Conservation (phyloP, 192 early-diverging fungal genomes). For the Fimicolochytrium jonesii region DNA sequence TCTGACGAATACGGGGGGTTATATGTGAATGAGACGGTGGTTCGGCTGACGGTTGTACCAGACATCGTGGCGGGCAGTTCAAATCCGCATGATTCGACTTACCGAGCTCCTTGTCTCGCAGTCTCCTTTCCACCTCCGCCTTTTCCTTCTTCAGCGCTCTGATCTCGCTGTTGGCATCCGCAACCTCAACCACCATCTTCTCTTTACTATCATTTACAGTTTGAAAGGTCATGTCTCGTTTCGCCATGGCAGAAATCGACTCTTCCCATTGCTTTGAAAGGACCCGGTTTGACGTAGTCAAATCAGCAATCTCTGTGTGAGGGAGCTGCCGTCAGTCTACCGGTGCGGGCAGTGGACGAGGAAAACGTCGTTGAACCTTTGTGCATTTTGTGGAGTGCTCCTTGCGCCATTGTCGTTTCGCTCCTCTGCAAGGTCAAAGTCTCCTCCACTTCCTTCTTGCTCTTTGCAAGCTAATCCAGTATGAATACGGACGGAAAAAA, state of each 20-base stretch:
- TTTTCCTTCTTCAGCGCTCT: conserved; percentile 29
- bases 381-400: conserved; percentile 40
- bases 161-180: conserved; percentile 21
- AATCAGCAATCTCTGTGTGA: conserved; percentile 29
- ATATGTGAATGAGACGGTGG: too few species aligned
- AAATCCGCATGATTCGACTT: too few species aligned
- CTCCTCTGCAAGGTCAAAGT: conserved; percentile 36
- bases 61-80: too few species aligned
- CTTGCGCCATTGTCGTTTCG: conserved; percentile 40
- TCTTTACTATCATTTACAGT: conserved; percentile 29
- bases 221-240: conserved; percentile 43
- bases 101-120: conserved; percentile 40
- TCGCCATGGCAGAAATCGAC: conserved; percentile 46
- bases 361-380: conserved; percentile 15
- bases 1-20: too few species aligned
- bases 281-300: conserved; percentile 21
- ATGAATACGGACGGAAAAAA: background rate
- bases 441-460: conserved; percentile 34
- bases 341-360: too few species aligned
- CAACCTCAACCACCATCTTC: conserved; percentile 13
- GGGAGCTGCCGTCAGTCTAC: background rate
- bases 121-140: conserved; percentile 24
- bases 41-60: too few species aligned
- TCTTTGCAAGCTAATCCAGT: conserved; percentile 17
- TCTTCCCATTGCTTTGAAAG: conserved; percentile 54